Evolutionary conservation across 257 asterid genomes (phyloP).

Genomic region (Voacanga thouarsii): DNA sequence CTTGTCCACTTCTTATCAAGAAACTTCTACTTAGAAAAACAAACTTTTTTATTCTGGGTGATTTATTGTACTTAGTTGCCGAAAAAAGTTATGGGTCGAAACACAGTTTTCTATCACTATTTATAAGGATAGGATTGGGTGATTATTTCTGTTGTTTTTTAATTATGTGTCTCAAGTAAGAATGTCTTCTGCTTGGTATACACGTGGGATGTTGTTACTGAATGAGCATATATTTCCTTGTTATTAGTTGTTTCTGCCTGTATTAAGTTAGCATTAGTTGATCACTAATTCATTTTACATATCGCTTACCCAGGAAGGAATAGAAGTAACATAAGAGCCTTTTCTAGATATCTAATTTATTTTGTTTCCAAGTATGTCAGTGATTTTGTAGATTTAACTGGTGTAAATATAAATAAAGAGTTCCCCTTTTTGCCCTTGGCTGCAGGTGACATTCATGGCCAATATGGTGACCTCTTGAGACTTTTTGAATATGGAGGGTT

Average conservation of each 20-base stretch:
- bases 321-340: not conserved
- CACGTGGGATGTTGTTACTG: not conserved
- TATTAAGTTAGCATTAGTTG: not conserved
- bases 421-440: conserved; percentile 12
- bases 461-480: conserved; percentile 70
- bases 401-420: not conserved
- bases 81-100: not conserved
- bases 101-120: not conserved
- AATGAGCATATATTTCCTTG: not conserved
- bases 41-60: not conserved
- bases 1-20: not conserved
- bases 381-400: not conserved
- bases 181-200: not conserved
- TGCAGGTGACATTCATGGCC: conserved; percentile 78
- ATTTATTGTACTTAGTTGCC: not conserved
- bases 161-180: not conserved
- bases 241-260: not conserved
- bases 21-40: not conserved
- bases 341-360: not conserved
- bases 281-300: not conserved
- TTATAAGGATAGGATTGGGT: not conserved
- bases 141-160: not conserved
- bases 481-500: conserved; percentile 68
- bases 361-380: conserved; percentile 3
- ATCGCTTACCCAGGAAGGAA: not conserved